Conservation (phyloP, 108 stramenopile genomes). For the Skeletonema costatum region DNA sequence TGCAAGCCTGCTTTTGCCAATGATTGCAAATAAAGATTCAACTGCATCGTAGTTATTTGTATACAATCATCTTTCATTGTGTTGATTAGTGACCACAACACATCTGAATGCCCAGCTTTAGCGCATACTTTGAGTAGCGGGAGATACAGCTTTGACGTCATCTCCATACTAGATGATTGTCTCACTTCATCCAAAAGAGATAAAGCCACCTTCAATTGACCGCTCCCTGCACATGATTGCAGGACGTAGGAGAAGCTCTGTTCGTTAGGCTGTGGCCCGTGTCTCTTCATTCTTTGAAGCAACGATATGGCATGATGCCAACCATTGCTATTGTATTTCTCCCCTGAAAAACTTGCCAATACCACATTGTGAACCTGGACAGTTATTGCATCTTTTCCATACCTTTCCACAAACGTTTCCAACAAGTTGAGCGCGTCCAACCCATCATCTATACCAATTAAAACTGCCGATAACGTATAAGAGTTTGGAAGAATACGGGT, state of each 20-base stretch:
- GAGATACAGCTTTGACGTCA: constrained; percentile 14
- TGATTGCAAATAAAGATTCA: constrained; percentile 11
- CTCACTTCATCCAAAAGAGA: constrained; percentile 51
- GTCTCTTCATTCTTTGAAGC: constrained; percentile 50
- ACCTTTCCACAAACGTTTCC: constrained; percentile 26
- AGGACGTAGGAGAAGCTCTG: constrained; percentile 55
- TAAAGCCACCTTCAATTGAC: constrained; percentile 49
- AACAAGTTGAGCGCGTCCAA: constrained; percentile 17
- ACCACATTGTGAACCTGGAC: constrained; percentile 44
- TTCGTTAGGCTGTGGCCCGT: constrained; percentile 51
- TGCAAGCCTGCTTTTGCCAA: constrained; percentile 7
- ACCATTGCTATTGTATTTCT: constrained; percentile 10
- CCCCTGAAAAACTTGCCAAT: neutral
- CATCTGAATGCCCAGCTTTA: constrained; percentile 34
- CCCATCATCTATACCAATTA: constrained; percentile 44
- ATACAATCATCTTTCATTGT: constrained; percentile 38
- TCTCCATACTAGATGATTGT: neutral
- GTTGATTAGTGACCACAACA: constrained; percentile 35
- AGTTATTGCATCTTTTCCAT: constrained; percentile 5
- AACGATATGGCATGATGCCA: constrained; percentile 62
- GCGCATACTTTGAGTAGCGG: constrained; percentile 50
- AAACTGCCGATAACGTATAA: constrained; percentile 42
- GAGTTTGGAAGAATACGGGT: constrained; percentile 25
- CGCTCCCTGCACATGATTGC: constrained; percentile 44
- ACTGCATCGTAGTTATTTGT: constrained; percentile 20